A percentile compares a stretch with the other conserved stretches of the same genome.
Conservation (phyloP, 352 stramenopile genomes). For the Pythium guiyangense region DNA sequence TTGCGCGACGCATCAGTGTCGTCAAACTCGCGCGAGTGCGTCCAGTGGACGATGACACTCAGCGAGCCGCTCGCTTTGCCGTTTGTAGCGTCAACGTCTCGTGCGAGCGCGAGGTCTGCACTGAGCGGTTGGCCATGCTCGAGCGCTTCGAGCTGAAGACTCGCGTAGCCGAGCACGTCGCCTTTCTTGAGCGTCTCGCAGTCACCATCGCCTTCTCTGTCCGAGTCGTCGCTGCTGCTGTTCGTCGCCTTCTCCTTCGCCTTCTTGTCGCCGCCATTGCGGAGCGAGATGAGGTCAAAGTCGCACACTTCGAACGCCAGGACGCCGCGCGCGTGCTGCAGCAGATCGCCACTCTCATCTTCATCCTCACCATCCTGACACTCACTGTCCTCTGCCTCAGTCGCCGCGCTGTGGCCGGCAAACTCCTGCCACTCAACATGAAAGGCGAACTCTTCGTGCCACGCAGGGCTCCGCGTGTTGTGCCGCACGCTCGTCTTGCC, state of each 20-base stretch:
- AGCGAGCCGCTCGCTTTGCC: slow-evolving; percentile 34
- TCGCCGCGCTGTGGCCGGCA: not conserved
- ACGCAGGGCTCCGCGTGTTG: slow-evolving; percentile 53
- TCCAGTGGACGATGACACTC: slow-evolving; percentile 58
- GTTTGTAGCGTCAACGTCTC: slow-evolving; percentile 17
- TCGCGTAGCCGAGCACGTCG: slow-evolving; percentile 46
- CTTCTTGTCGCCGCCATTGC: slow-evolving; percentile 6
- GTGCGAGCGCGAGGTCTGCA: slow-evolving; percentile 24
- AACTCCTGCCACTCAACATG: slow-evolving; percentile 10
- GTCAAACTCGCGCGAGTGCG: slow-evolving; percentile 16
- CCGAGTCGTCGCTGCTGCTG: not conserved
- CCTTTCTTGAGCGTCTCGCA: slow-evolving; percentile 5
- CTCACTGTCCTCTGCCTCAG: not conserved
- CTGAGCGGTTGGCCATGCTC: slow-evolving; percentile 36
- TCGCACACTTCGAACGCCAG: slow-evolving; percentile 27
- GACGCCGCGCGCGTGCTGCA: not conserved
- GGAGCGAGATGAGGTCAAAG: slow-evolving; percentile 28
- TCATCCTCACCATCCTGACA: slow-evolving; percentile 9
- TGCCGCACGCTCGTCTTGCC: slow-evolving; percentile 45
- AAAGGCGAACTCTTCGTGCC: slow-evolving; percentile 73
- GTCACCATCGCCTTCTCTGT: slow-evolving; percentile 9
- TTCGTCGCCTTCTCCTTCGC: not conserved
- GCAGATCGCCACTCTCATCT: not conserved
- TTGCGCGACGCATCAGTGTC: not conserved
- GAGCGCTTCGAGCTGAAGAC: slow-evolving; percentile 34